Evolutionary conservation across 352 stramenopile species (phyloP).

Genomic region (Peronospora farinosa): DNA sequence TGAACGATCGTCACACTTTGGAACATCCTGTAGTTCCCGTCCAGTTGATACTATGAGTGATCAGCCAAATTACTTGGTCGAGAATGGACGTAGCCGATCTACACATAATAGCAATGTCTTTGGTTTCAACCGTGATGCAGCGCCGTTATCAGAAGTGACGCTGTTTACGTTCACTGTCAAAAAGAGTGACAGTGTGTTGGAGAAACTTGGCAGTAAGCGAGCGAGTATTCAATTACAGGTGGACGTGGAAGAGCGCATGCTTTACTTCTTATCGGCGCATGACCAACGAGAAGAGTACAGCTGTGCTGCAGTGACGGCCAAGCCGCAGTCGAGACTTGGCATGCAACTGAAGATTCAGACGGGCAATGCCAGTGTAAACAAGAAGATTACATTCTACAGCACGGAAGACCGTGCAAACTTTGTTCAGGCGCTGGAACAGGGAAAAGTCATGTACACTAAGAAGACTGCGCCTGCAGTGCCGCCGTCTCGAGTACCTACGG

Average conservation of each 20-base stretch:
- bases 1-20: constrained; percentile 32
- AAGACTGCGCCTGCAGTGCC: constrained; percentile 16
- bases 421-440: constrained; percentile 69
- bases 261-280: constrained; percentile 76
- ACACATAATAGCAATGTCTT: constrained; percentile 70
- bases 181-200: constrained; percentile 78
- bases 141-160: constrained; percentile 59
- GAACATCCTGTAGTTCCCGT: constrained; percentile 14
- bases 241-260: constrained; percentile 75
- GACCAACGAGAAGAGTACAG: constrained; percentile 75
- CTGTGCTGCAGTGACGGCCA: constrained; percentile 70
- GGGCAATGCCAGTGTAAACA: constrained; percentile 59
- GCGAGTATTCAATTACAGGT: constrained; percentile 79
- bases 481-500: constrained; percentile 18
- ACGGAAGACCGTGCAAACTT: constrained; percentile 79
- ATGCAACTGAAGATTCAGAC: constrained; percentile 87
- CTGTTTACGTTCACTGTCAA: constrained; percentile 84
- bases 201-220: constrained; percentile 77
- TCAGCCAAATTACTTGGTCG: constrained; percentile 40
- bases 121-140: constrained; percentile 46
- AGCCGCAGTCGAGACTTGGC: constrained; percentile 61
- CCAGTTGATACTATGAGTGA: constrained; percentile 30
- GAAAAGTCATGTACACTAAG: constrained; percentile 80
- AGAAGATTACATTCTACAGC: constrained; percentile 83
- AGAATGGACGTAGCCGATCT: constrained; percentile 63